Percentiles rank a stretch among this genome's conserved stretches.
These are phyloP conservation scores for Fusarium nematophilum DNA, from an alignment of 2,329 filamentous ascomycete species.

Conservation along the genomic window DNA sequence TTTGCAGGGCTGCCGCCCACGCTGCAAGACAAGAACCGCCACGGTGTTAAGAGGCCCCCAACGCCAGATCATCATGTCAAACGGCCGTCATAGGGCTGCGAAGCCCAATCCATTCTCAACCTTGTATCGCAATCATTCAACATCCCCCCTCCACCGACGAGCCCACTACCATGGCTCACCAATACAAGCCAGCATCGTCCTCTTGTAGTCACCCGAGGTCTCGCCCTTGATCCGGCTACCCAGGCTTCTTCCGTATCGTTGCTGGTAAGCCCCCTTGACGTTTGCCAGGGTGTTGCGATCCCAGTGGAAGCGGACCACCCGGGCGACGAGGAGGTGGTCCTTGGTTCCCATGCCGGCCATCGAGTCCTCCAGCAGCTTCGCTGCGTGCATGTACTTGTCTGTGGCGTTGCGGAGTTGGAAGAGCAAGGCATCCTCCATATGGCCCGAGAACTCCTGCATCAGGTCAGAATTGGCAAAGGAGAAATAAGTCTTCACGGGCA, in stretches of 20 bases:
- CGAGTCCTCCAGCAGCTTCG: conserved; percentile 81
- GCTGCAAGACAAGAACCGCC: conserved; percentile 15
- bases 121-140: background rate
- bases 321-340: conserved; percentile 79
- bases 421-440: conserved; percentile 88
- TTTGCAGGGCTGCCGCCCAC: conserved; percentile 8
- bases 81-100: conserved; percentile 19
- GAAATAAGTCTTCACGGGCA: background rate
- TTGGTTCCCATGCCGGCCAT: conserved; percentile 93
- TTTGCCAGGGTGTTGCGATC: conserved; percentile 78
- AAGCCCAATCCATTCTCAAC: conserved; percentile 11
- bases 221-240: conserved; percentile 79
- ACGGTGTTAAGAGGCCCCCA: conserved; percentile 24
- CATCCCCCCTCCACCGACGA: background rate
- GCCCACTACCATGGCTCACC: conserved; percentile 58
- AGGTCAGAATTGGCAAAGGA: background rate
- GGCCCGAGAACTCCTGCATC: conserved; percentile 81
- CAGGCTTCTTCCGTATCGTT: conserved; percentile 75
- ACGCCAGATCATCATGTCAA: conserved; percentile 28
- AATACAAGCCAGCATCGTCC: conserved; percentile 77
- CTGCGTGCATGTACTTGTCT: conserved; percentile 88
- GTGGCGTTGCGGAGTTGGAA: conserved; percentile 81
- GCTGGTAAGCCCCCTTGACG: conserved; percentile 81
- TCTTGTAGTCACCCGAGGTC: conserved; percentile 86
- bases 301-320: conserved; percentile 89